Evolutionary conservation across 1,284 basidiomycete species (phyloP).

Genomic region (Cronartium ribicola): DNA sequence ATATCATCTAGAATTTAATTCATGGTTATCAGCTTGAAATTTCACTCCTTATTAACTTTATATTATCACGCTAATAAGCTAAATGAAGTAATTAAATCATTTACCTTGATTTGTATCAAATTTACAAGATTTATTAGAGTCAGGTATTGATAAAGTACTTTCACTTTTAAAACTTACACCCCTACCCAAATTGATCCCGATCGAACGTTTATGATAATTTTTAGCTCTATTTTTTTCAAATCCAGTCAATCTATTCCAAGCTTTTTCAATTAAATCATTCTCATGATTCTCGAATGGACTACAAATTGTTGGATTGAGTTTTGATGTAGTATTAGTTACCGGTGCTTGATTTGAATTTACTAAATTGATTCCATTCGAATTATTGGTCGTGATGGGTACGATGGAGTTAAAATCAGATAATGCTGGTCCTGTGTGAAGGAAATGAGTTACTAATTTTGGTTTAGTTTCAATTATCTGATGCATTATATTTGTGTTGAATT

Average conservation of each 20-base stretch:
- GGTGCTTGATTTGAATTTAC: background rate
- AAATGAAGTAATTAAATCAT: no score
- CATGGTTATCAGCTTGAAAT: no score
- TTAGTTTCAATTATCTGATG: background rate
- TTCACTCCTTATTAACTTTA: background rate
- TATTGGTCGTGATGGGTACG: slow-evolving; percentile 10
- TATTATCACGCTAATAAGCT: background rate
- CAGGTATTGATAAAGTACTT: no score
- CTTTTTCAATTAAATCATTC: slow-evolving; percentile 7
- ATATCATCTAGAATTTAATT: no score
- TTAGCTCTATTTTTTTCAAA: slow-evolving; percentile 12
- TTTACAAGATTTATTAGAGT: no score
- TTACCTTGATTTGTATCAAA: no score
- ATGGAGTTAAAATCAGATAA: slow-evolving; percentile 38
- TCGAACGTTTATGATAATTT: background rate
- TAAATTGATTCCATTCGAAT: background rate
- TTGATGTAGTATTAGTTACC: background rate
- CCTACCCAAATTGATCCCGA: no score
- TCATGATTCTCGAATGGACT: slow-evolving; percentile 29
- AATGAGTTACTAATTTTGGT: slow-evolving; percentile 24
- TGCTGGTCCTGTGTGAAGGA: slow-evolving; percentile 34
- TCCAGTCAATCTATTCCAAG: background rate
- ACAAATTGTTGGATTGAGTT: slow-evolving; percentile 15
- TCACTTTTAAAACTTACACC: no score
- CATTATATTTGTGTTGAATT: no score